Percentiles rank a stretch among this genome's conserved stretches.
Conservation (phyloP, 1,284 basidiomycete species). For the Pterula multifida region DNA sequence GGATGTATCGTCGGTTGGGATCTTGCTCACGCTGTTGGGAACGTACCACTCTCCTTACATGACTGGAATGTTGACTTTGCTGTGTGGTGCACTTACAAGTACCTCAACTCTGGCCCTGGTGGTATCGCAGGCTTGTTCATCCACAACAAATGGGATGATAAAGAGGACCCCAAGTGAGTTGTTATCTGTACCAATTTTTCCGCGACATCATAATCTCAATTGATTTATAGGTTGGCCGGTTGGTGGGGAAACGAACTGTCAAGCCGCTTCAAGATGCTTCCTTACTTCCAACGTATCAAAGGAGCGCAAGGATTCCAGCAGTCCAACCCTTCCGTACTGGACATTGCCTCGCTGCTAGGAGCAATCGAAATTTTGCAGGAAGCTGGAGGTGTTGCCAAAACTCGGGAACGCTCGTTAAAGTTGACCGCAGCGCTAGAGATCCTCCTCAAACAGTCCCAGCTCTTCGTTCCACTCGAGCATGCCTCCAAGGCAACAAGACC, state of each 20-base stretch:
- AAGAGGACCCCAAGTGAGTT: conserved; percentile 46
- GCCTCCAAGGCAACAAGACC: conserved; percentile 16
- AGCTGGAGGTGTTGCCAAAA: conserved; percentile 58
- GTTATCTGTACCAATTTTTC: conserved; percentile 10
- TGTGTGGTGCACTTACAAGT: conserved; percentile 98
- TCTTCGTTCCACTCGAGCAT: conserved; percentile 36
- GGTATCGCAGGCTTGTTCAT: conserved; percentile 90
- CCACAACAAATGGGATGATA: conserved; percentile 69
- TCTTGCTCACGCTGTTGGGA: conserved; percentile 91
- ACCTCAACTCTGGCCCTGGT: conserved; percentile 92
- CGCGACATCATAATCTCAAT: conserved; percentile 5
- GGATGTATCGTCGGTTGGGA: conserved; percentile 94
- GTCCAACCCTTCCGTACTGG: conserved; percentile 83
- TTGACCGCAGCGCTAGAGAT: conserved; percentile 66
- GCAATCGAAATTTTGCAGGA: conserved; percentile 73
- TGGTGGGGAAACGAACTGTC: conserved; percentile 94
- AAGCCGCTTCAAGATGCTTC: conserved; percentile 88
- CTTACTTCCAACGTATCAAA: conserved; percentile 68
- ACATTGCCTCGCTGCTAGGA: conserved; percentile 69
- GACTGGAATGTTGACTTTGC: conserved; percentile 96
- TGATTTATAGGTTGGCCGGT: conserved; percentile 61
- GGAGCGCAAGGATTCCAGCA: conserved; percentile 95
- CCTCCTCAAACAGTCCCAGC: conserved; percentile 47
- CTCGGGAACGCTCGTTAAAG: conserved; percentile 58
- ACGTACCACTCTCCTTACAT: conserved; percentile 82